These are phyloP conservation scores for Amborella trichopoda DNA, from an alignment of 164 flowering plant species.

Conservation along the genomic window DNA sequence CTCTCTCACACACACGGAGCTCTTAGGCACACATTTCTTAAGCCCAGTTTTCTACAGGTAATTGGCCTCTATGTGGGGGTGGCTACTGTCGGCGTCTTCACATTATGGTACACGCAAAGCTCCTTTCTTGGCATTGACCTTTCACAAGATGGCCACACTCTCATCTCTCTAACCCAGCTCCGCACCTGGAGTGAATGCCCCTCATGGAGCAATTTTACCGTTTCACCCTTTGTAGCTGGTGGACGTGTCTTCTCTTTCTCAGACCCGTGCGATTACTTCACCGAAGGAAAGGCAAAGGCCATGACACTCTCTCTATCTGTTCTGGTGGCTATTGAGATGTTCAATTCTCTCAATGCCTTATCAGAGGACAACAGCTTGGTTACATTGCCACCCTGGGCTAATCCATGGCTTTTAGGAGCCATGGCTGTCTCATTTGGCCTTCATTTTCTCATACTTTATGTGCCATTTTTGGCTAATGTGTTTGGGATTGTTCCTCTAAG, in stretches of 20 bases:
- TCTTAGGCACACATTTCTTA: not conserved
- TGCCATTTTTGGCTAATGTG: conserved; percentile 67
- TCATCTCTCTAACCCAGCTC: conserved; percentile 65
- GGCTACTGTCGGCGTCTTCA: conserved; percentile 80
- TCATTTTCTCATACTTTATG: conserved; percentile 65
- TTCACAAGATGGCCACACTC: conserved; percentile 63
- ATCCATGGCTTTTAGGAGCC: conserved; percentile 86
- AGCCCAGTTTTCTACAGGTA: conserved; percentile 32
- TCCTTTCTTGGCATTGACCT: conserved; percentile 76
- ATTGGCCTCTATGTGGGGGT: conserved; percentile 85
- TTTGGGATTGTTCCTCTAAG: conserved; percentile 69
- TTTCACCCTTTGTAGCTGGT: conserved; percentile 39
- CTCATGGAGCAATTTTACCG: conserved; percentile 64
- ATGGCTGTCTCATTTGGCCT: conserved; percentile 76
- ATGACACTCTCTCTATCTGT: conserved; percentile 84
- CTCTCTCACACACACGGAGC: not conserved
- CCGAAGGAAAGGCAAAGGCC: conserved; percentile 78
- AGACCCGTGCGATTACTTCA: conserved; percentile 78
- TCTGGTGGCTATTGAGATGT: conserved; percentile 87
- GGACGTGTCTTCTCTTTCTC: conserved; percentile 38
- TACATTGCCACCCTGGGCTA: conserved; percentile 84
- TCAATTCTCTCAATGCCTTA: conserved; percentile 82
- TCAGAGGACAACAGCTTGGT: conserved; percentile 83
- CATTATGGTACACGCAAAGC: conserved; percentile 76
- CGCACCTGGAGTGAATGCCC: conserved; percentile 70